Percentiles rank a stretch among this genome's conserved stretches.
These are phyloP conservation scores for Fusarium sp. DNA, from an alignment of 2,329 filamentous ascomycete genomes.

Conservation along the genomic window DNA sequence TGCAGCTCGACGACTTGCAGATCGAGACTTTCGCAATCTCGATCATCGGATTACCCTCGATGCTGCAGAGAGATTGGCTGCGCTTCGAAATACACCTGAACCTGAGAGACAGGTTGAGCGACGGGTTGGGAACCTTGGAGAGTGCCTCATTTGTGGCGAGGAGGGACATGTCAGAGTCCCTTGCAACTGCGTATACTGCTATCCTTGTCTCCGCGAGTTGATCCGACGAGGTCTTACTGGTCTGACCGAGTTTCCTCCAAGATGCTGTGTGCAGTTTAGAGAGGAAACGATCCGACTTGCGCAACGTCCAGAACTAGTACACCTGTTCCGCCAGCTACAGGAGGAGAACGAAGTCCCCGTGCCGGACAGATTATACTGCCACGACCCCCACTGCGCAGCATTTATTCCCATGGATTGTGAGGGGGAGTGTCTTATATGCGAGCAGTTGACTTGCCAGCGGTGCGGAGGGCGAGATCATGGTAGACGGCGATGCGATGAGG, in stretches of 20 bases:
- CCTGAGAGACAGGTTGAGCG: background rate
- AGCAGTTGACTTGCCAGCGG: conserved; percentile 21
- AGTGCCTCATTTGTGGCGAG: conserved; percentile 37
- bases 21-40: conserved; percentile 24
- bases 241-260: conserved; percentile 39
- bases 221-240: conserved; percentile 37
- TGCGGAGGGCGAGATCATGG: conserved; percentile 26
- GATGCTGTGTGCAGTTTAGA: conserved; percentile 35
- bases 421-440: conserved; percentile 24
- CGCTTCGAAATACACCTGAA: background rate
- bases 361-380: conserved; percentile 37
- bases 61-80: conserved; percentile 19
- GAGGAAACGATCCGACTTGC: conserved; percentile 27
- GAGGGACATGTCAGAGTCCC: conserved; percentile 7
- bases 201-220: conserved; percentile 30
- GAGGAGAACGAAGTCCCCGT: conserved; percentile 20
- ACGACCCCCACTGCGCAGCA: conserved; percentile 31
- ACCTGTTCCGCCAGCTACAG: conserved; percentile 36
- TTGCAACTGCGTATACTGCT: conserved; percentile 40
- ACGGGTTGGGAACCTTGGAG: background rate
- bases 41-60: conserved; percentile 25
- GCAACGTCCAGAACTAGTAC: conserved; percentile 29
- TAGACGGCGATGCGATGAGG: conserved; percentile 18
- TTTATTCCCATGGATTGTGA: conserved; percentile 33
- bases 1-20: conserved; percentile 20